Evolutionary conservation across 805 yeast genomes (phyloP), one percentile per base, ranked within the genome.

Genomic region (Jamesozyma lodderae): DNA sequence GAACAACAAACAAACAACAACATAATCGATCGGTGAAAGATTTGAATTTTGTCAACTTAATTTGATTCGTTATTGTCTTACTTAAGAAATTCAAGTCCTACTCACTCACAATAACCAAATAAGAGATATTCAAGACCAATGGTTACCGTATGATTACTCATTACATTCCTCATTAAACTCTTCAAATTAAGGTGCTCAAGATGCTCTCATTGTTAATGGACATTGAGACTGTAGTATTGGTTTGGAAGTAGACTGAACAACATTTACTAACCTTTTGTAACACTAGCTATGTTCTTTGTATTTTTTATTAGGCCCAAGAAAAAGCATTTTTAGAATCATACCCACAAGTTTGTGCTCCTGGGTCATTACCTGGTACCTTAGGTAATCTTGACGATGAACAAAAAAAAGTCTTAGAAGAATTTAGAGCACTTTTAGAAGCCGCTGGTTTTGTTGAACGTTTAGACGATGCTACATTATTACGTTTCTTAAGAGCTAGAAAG

Each of bases 401-500:
- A 64, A 66, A 72, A 57, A 62, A 66, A 22, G 70, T 72, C 20
- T 63, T 90, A 43, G 69, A 66, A 31, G 69, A 74, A 46, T 63
- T 92, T 41, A 75, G 79, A 50, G 68, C 64, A 15, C 64, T 70
- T 34, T 69, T 88, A 45, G 62, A 62, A 41, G 79, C 70, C 10
- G 71, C 66, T 37, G 95, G 94, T 4, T 86, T 69, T 65, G 70
- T 68, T n/a, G 71, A 75, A 37, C 78, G 97, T 52, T 63, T 84
- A 38, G 98, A 92, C 61, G 95, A 85, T 53, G 85, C 95, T 13
- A 73, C 92, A 3, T 65, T 82, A 55, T 62, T 79, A 44, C 79
- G 98, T 52, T 92, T 92, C 64, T 69, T 92, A 46, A 77, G 97
- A 57, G 98, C 98, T 8, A 79, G 98, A 65, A 88, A 87, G 70